These are phyloP conservation scores for Eremothecium gossypii DNA, from an alignment of 1,139 yeast genomes.

Conservation along the genomic window DNA sequence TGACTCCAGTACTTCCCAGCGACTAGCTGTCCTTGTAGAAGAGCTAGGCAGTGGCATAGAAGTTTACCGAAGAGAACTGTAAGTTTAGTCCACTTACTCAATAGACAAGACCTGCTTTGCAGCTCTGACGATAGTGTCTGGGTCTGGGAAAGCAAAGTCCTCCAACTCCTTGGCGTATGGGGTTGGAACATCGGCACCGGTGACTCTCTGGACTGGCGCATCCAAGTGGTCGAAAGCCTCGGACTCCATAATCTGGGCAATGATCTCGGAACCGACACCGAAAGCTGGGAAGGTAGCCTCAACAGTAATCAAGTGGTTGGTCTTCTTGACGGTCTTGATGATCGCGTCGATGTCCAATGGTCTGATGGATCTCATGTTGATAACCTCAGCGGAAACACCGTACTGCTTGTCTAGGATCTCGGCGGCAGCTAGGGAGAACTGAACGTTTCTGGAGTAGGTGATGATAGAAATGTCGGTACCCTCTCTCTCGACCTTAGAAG, in stretches of 20 bases:
- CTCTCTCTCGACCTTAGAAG: conserved; percentile 88
- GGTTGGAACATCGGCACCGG: conserved; percentile 99
- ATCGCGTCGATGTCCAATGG: conserved; percentile 90
- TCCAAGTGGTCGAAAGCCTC: conserved; percentile 98
- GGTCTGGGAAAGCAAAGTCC: conserved; percentile 98
- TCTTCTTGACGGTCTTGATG: conserved; percentile 84
- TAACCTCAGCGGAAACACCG: conserved; percentile 86
- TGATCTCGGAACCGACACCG: conserved; percentile 97
- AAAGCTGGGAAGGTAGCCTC: conserved; percentile 98
- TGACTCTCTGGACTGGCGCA: conserved; percentile 97
- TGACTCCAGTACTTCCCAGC: too few relatives aligned
- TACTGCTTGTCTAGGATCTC: conserved; percentile 71
- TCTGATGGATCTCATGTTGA: conserved; percentile 93
- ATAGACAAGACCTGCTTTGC: conserved; percentile 79
- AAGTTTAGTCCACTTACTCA: conserved; percentile 28
- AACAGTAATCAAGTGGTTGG: conserved; percentile 91
- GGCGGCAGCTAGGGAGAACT: conserved; percentile 83
- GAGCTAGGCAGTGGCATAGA: too few relatives aligned
- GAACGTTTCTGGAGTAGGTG: conserved; percentile 86
- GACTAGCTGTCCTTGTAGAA: too few relatives aligned
- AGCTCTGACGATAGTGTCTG: conserved; percentile 84
- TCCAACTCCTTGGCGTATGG: conserved; percentile 96
- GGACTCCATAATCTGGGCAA: conserved; percentile 96
- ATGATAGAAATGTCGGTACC: conserved; percentile 88
- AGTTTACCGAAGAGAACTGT: too few relatives aligned